phyloP scores from a whole-genome alignment of 495 filamentous ascomycete genomes.

The Neurospora intermedia region DNA sequence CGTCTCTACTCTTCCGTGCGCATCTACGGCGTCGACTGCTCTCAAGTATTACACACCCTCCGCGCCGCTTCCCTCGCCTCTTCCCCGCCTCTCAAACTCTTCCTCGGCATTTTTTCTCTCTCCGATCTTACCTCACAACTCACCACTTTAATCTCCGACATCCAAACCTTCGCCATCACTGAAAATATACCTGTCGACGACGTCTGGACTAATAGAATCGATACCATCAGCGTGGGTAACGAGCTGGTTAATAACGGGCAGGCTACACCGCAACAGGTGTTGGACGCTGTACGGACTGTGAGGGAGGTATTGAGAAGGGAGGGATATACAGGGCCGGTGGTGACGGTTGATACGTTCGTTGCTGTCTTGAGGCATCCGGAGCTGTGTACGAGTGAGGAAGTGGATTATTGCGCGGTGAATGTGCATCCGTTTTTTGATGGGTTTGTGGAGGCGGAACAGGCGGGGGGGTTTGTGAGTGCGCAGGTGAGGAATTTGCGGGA shows the following conservation, averaged over 20 bases:
- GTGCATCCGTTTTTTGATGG: conserved; percentile 77
- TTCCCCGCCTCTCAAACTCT: conserved; percentile 43
- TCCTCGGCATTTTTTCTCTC: conserved; percentile 63
- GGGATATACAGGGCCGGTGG: conserved; percentile 65
- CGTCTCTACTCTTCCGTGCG: conserved; percentile 50
- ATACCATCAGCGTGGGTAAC: conserved; percentile 70
- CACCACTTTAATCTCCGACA: conserved; percentile 37
- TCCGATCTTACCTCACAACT: conserved; percentile 43
- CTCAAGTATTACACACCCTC: conserved; percentile 52
- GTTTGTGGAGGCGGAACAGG: conserved; percentile 39
- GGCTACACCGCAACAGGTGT: conserved; percentile 44
- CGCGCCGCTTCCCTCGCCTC: conserved; percentile 42
- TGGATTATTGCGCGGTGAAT: conserved; percentile 74
- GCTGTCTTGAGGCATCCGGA: conserved; percentile 53
- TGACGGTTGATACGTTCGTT: conserved; percentile 68
- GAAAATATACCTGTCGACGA: background rate
- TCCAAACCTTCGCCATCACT: conserved; percentile 15
- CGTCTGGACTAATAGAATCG: conserved; percentile 46
- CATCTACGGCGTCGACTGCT: conserved; percentile 73
- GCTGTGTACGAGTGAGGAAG: conserved; percentile 48
- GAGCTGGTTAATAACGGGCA: conserved; percentile 60
- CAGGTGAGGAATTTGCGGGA: conserved; percentile 37
- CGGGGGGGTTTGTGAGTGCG: conserved; percentile 54
- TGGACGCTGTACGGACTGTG: conserved; percentile 44
- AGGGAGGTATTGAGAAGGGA: conserved; percentile 43